A percentile compares a stretch with the other conserved stretches of the same genome.
These are phyloP conservation scores for Apiotrichum akiyoshidainum DNA, from an alignment of 1,284 basidiomycete genomes.

Conservation along the genomic window DNA sequence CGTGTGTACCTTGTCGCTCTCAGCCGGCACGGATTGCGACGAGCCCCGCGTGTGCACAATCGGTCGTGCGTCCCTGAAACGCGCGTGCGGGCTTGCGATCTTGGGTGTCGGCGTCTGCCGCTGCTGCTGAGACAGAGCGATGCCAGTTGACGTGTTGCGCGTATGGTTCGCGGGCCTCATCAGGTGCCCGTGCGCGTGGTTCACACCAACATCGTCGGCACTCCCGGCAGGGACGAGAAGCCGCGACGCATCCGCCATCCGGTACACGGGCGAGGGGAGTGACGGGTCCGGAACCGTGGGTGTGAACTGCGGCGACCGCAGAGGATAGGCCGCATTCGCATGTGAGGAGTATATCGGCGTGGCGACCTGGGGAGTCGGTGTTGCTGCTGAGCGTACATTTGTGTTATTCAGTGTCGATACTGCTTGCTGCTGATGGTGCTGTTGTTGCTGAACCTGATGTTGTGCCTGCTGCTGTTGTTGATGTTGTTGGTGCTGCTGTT, in stretches of 20 bases:
- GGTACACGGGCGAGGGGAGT: slow-evolving; percentile 15
- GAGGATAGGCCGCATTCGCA: background rate
- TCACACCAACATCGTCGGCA: background rate
- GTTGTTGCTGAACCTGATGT: slow-evolving; percentile 11
- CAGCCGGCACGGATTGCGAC: background rate
- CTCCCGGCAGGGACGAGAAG: background rate
- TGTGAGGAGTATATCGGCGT: background rate
- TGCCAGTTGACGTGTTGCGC: background rate
- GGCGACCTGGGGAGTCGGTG: background rate
- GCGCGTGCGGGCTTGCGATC: background rate
- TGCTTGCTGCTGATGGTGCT: slow-evolving; percentile 9
- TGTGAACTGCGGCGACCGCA: slow-evolving; percentile 14
- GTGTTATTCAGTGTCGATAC: background rate
- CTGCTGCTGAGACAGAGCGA: background rate
- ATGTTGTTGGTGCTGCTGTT: slow-evolving; percentile 13
- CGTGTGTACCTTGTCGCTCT: background rate
- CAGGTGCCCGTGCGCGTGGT: background rate
- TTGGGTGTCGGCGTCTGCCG: background rate
- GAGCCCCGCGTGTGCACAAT: background rate
- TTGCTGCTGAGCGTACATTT: slow-evolving; percentile 2
- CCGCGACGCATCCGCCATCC: slow-evolving; percentile 8
- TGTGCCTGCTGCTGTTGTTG: slow-evolving; percentile 20
- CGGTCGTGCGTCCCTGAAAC: background rate
- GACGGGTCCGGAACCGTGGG: slow-evolving; percentile 15
- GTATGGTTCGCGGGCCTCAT: background rate